phyloP scores from a whole-genome alignment of 2,329 filamentous ascomycete species.

The Cylindrodendrum hubeiense region DNA sequence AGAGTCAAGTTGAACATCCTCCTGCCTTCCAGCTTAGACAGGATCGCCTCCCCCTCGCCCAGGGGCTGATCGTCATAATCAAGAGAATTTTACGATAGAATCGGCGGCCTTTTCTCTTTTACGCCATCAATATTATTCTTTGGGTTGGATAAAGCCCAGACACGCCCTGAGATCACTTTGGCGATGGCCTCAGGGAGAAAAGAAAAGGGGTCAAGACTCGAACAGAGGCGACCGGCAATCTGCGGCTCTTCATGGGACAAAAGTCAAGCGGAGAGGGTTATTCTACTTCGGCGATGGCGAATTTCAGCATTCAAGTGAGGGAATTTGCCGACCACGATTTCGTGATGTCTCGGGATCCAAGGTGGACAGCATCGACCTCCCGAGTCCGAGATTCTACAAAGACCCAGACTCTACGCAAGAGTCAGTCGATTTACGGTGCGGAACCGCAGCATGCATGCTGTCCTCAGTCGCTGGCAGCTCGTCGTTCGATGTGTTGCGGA shows the following conservation, averaged over 20 bases:
- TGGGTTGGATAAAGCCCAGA: neutral
- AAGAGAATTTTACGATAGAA: neutral
- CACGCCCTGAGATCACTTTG: neutral
- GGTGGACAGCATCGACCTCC: neutral
- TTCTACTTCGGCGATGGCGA: too few relatives aligned
- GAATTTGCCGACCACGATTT: neutral
- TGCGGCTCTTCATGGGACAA: neutral
- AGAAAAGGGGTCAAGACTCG: neutral
- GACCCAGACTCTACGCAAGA: neutral
- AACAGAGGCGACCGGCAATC: neutral
- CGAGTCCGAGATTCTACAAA: neutral
- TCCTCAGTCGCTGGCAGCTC: neutral
- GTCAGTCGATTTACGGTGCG: constrained; percentile 6
- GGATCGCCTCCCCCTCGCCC: neutral
- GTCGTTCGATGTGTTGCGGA: constrained; percentile 5
- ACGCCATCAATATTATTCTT: neutral
- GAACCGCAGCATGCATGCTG: constrained; percentile 3
- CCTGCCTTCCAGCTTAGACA: neutral
- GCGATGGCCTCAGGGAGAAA: neutral
- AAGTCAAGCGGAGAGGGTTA: neutral
- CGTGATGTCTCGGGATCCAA: neutral
- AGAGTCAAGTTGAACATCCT: neutral
- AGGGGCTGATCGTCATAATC: neutral
- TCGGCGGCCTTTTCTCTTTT: neutral
- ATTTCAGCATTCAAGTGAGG: neutral